These are phyloP conservation scores for Podaxis sp. DNA, from an alignment of 768 basidiomycete genomes.

Conservation along the genomic window DNA sequence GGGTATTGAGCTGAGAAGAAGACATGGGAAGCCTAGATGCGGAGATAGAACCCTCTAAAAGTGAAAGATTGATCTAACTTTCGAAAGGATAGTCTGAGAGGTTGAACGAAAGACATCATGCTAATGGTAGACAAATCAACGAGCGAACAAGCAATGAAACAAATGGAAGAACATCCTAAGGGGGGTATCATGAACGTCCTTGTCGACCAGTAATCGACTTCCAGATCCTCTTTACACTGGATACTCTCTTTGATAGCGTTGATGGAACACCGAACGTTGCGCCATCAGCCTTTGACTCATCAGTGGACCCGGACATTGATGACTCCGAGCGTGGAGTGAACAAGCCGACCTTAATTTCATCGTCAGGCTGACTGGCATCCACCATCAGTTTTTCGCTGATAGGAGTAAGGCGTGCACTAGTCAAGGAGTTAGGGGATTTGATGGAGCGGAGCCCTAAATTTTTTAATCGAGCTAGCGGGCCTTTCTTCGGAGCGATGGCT, in stretches of 20 bases:
- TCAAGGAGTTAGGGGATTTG: not conserved
- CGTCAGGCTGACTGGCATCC: not conserved
- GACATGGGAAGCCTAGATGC: not conserved
- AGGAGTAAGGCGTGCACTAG: not conserved
- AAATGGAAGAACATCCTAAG: not conserved
- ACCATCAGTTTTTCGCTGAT: not conserved
- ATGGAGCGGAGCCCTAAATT: constrained; percentile 1
- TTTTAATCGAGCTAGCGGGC: constrained; percentile 1
- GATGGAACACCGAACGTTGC: not conserved
- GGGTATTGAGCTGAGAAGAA: not conserved
- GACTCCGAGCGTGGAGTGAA: not conserved
- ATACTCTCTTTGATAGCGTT: not conserved
- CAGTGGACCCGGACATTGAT: not conserved
- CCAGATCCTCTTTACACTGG: not conserved
- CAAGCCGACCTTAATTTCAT: constrained; percentile 4
- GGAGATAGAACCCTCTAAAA: not conserved
- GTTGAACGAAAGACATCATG: not conserved
- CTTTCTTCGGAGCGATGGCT: not conserved
- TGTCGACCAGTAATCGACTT: not conserved
- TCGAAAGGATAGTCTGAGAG: not conserved
- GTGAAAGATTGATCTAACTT: not conserved
- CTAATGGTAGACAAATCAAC: not conserved
- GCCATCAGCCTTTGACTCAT: not conserved
- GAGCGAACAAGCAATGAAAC: not conserved
- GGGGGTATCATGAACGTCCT: not conserved